Conservation (phyloP, 352 stramenopile species). For the Elongisporangium prolatum region DNA sequence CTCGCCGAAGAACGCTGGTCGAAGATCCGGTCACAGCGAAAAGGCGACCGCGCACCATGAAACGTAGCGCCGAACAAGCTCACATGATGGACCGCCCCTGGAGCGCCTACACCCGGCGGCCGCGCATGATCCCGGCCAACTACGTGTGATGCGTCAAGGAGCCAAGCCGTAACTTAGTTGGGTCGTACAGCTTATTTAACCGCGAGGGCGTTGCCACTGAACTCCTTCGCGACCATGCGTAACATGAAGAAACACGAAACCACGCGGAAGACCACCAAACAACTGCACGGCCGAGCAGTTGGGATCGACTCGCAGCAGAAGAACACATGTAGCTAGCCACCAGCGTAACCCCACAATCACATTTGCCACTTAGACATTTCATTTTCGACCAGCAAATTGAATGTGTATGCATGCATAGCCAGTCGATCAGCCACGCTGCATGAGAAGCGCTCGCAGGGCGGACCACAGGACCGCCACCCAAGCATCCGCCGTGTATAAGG, state of each 20-base stretch:
- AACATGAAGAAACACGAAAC: conserved; percentile 12
- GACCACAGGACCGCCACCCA: background rate
- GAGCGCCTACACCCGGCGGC: conserved; percentile 38
- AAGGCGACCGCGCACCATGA: conserved; percentile 8
- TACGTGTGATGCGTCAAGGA: conserved; percentile 27
- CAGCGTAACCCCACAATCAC: background rate
- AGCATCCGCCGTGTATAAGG: background rate
- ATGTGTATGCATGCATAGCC: background rate
- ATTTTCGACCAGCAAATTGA: background rate
- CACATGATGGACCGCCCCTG: conserved; percentile 37
- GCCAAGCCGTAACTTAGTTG: background rate
- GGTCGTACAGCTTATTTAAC: background rate
- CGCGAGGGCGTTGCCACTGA: background rate
- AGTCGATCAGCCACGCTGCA: background rate
- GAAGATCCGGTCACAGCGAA: conserved; percentile 16
- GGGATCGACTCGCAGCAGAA: background rate
- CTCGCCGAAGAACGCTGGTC: conserved; percentile 22
- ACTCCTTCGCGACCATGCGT: conserved; percentile 10
- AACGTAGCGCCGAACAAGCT: conserved; percentile 40
- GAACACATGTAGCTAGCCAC: conserved; percentile 1
- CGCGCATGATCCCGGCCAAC: conserved; percentile 66
- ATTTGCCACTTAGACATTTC: background rate
- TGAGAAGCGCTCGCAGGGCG: background rate
- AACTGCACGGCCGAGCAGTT: background rate
- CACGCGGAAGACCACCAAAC: background rate